Percentiles rank a stretch among this genome's conserved stretches.
phyloP scores from a whole-genome alignment of 208 protist species.

The Crithidia mellificae region DNA sequence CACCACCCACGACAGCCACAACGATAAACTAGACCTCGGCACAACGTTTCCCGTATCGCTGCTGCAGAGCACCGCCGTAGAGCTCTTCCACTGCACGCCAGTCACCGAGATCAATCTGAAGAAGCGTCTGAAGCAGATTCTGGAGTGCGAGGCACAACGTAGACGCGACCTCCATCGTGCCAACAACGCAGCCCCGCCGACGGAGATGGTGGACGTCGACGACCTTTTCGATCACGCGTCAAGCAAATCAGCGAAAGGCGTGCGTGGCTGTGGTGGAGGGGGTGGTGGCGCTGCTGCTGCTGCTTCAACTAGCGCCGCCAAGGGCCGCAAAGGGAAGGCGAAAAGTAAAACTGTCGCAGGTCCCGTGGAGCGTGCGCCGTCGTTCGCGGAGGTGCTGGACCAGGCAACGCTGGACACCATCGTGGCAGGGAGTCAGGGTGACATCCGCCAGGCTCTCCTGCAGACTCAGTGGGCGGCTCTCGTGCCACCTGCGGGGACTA shows the following conservation, averaged over 20 bases:
- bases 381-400: slow-evolving; percentile 13
- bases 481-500: too few species aligned
- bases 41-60: slow-evolving; percentile 47
- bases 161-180: background rate
- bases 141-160: slow-evolving; percentile 26
- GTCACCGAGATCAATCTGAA: slow-evolving; percentile 71
- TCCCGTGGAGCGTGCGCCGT: background rate
- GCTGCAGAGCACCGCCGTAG: slow-evolving; percentile 44
- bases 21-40: slow-evolving; percentile 64
- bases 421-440: slow-evolving; percentile 59
- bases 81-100: slow-evolving; percentile 78
- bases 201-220: background rate
- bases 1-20: slow-evolving; percentile 88
- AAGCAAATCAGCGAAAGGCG: background rate
- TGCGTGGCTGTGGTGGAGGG: too few species aligned
- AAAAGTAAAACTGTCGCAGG: background rate
- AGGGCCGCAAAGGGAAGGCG: background rate
- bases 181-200: background rate
- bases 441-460: slow-evolving; percentile 81
- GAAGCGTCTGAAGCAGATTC: slow-evolving; percentile 46
- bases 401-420: slow-evolving; percentile 38
- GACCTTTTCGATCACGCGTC: background rate
- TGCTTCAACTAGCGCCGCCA: background rate
- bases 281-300: background rate
- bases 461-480: slow-evolving; percentile 72